Conservation (phyloP, 805 yeast species). For the Ogataea dorogensis region DNA sequence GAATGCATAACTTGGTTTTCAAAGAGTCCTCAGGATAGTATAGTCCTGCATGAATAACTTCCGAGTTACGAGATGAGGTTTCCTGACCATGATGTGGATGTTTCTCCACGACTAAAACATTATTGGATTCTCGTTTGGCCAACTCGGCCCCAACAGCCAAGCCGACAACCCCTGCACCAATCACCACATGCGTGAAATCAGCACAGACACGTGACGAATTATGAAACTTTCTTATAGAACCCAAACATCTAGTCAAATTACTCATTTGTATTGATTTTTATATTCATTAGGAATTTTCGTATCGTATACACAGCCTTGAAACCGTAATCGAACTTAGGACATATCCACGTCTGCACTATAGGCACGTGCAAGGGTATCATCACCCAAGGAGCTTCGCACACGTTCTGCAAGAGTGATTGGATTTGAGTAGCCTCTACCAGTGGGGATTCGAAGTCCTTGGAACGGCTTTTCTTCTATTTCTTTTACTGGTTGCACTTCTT, state of each 20-base stretch:
- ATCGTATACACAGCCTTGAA: constrained; percentile 4
- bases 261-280: constrained; percentile 2
- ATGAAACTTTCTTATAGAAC: constrained; percentile 5
- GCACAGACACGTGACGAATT: not conserved
- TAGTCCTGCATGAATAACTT: constrained; percentile 89
- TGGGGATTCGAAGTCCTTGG: constrained; percentile 22
- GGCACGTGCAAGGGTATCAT: constrained; percentile 23
- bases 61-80: constrained; percentile 87
- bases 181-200: constrained; percentile 32
- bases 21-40: constrained; percentile 72
- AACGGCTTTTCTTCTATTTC: constrained; percentile 2
- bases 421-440: constrained; percentile 27
- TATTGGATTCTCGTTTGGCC: constrained; percentile 38
- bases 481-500: not conserved
- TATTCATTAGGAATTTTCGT: not conserved
- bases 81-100: constrained; percentile 68
- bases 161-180: constrained; percentile 88
- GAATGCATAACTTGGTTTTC: constrained; percentile 67
- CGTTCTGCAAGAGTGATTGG: constrained; percentile 31
- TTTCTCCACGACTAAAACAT: constrained; percentile 69
- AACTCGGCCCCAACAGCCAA: constrained; percentile 76
- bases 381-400: constrained; percentile 24
- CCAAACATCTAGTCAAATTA: not conserved
- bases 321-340: not conserved
- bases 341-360: constrained; percentile 15